These are phyloP conservation scores for Acer negundo DNA, from an alignment of 345 rosid genomes.

Conservation along the genomic window DNA sequence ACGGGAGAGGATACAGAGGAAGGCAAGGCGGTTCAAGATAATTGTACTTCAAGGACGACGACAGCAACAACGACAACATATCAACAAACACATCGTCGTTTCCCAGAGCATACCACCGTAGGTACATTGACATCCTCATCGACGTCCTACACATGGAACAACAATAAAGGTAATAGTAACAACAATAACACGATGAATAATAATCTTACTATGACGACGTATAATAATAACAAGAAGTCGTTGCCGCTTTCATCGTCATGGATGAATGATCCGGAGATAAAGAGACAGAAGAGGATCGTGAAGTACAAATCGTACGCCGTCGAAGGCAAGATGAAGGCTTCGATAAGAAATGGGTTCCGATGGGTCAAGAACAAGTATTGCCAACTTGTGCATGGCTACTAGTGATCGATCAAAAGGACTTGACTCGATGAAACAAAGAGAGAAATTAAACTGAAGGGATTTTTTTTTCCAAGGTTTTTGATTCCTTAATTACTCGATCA, in stretches of 20 bases:
- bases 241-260: neutral
- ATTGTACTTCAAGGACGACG: neutral
- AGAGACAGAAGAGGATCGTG: conserved; percentile 42
- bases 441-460: too few relatives aligned
- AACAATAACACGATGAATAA: neutral
- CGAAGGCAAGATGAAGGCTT: conserved; percentile 34
- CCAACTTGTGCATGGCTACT: conserved; percentile 33
- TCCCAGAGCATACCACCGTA: neutral
- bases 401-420: neutral
- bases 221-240: neutral
- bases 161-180: neutral
- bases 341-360: conserved; percentile 33
- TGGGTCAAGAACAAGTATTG: conserved; percentile 52
- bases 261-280: conserved; percentile 32
- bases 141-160: neutral
- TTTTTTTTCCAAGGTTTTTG: neutral
- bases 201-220: neutral
- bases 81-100: neutral
- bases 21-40: neutral
- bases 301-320: conserved; percentile 41
- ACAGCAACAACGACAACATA: neutral
- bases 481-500: neutral
- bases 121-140: neutral
- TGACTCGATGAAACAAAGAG: neutral
- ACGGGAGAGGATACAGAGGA: neutral